Evolutionary conservation across 176 grass and related monocot species (phyloP).

Genomic region (Oryza officinalis): DNA sequence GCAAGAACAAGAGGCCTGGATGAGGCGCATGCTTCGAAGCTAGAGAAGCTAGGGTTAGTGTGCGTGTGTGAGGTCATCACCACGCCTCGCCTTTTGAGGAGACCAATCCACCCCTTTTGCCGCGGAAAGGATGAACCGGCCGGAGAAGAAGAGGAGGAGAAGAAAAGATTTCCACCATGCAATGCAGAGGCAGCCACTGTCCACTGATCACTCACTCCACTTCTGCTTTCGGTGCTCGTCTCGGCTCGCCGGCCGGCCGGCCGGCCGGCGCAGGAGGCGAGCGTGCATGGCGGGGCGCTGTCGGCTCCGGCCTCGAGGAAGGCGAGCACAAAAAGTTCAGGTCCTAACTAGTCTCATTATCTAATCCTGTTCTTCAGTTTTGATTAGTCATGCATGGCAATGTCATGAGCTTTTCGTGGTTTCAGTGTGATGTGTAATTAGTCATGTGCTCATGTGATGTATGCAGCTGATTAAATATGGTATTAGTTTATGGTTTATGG

Average conservation of each 20-base stretch:
- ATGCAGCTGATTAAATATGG: not conserved
- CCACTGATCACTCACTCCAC: not conserved
- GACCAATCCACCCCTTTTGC: not conserved
- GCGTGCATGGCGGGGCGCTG: conserved; percentile 40
- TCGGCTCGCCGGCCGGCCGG: not conserved
- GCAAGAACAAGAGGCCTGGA: conserved; percentile 45
- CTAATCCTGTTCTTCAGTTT: not conserved
- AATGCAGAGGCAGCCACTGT: not conserved
- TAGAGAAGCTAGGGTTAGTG: conserved; percentile 15
- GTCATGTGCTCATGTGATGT: not conserved
- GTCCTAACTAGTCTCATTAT: not conserved
- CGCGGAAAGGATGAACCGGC: not conserved
- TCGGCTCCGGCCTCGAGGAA: conserved; percentile 12
- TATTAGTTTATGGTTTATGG: too few species aligned
- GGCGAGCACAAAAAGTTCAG: not conserved
- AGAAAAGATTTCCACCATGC: not conserved
- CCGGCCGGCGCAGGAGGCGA: conserved; percentile 27
- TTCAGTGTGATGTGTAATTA: not conserved
- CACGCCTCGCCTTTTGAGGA: conserved; percentile 36
- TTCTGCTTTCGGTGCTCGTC: conserved; percentile 32
- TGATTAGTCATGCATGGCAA: not conserved
- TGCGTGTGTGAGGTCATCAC: conserved; percentile 44
- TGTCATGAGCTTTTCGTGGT: not conserved
- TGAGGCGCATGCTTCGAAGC: conserved; percentile 32
- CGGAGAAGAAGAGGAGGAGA: not conserved